Conservation (phyloP, 2,329 filamentous ascomycete genomes). For the Alternaria angustiovoidea region DNA sequence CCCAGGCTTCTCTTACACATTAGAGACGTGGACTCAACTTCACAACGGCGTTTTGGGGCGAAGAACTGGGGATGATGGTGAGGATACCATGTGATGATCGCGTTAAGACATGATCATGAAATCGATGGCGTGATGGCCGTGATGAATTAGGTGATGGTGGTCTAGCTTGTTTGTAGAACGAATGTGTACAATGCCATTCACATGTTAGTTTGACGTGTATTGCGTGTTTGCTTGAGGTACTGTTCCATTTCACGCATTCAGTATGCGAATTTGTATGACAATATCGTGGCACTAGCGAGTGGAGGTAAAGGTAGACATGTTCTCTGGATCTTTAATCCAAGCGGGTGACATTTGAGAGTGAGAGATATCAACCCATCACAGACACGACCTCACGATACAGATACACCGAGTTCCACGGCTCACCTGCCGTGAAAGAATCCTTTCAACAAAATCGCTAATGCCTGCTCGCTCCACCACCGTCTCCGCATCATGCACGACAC, state of each 20-base stretch:
- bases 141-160: conserved; percentile 4
- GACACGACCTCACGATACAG: background rate
- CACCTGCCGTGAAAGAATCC: background rate
- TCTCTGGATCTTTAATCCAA: background rate
- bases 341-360: background rate
- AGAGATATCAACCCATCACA: background rate
- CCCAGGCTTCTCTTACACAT: conserved; percentile 29
- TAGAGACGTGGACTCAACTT: conserved; percentile 23
- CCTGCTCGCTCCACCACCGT: conserved; percentile 8
- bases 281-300: background rate
- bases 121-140: conserved; percentile 12
- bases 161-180: conserved; percentile 12
- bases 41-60: conserved; percentile 14
- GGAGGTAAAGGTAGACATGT: background rate
- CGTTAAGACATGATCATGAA: background rate
- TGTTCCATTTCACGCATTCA: background rate
- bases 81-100: conserved; percentile 8
- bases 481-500: conserved; percentile 9
- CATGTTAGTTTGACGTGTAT: background rate
- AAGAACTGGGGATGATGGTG: conserved; percentile 13
- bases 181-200: conserved; percentile 2
- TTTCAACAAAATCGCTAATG: background rate
- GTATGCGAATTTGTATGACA: background rate
- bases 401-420: background rate
- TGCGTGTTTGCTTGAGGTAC: background rate